Base-by-base conservation (phyloP, 805 yeast species). In the Yarrowia divulgata region DNA sequence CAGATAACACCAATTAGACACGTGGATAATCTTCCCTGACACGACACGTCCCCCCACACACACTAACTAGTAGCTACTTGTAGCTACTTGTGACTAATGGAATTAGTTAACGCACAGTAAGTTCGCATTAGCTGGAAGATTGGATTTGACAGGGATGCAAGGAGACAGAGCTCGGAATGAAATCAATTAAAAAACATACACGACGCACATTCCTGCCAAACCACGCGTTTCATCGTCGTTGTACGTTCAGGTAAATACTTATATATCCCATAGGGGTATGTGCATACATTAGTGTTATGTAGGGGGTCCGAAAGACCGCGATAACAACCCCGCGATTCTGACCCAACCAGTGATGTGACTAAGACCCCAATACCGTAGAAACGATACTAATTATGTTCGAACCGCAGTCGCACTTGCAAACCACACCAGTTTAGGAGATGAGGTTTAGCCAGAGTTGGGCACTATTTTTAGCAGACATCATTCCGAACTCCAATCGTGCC, bases 171-270 rank as follows among this genome's bases (percentile, higher is more conserved):
- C 43, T 18, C 32, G 57, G 58, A 54, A 54, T 54, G 58, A 37
- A 54, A 35, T 54, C 58, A 54, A 54, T 50, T 50, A n/a, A 23
- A 14, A 50, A 32, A 35, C 40, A 35, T 32, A n/a, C 58, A 37
- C 16, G 60, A 54, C 45, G 60, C 60, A 54, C 60, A 54, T 54
- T 54, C 60, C 60, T 39, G 60, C 60, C 45, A 39, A 54, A 54
- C 60, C 45, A 54, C 60, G 60, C 60, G 42, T 52, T 29, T 66
- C 45, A 19, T 71, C 72, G 66, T 67, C 23, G 29, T 23, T 2
- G 29, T 23, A 23, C 4, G 29, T 23, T 2, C 4, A 2, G 29
- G 29, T 23, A 23, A 2, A 23, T 54, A 54, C 39, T 10, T 35
- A 52, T 37, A 35, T 29, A 48, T 46, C 35, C 7, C 16, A 14